These are phyloP conservation scores for Lodderomyces metapsilosis DNA, from an alignment of 1,139 yeast genomes.

Conservation along the genomic window DNA sequence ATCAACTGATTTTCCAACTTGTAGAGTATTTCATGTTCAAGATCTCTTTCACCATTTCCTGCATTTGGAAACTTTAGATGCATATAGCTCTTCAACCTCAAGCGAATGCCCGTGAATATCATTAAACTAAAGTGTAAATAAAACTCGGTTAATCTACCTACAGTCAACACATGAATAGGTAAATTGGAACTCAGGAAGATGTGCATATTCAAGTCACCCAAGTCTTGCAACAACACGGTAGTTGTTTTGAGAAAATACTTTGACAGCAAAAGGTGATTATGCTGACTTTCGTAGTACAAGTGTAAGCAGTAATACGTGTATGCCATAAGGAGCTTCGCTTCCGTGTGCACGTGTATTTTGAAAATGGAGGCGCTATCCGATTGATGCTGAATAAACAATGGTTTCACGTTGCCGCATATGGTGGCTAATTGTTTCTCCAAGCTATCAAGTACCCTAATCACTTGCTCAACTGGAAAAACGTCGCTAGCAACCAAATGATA, in stretches of 20 bases:
- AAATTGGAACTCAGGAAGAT: constrained; percentile 8
- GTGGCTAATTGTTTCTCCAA: constrained; percentile 12
- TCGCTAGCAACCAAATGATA: constrained; percentile 8
- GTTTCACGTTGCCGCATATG: constrained; percentile 9
- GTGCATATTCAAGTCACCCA: constrained; percentile 15
- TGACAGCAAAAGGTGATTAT: constrained; percentile 17
- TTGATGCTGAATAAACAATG: constrained; percentile 6
- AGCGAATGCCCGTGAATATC: constrained; percentile 7
- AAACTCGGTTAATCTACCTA: constrained; percentile 14
- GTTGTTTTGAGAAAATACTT: constrained; percentile 25
- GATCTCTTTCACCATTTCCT: not conserved
- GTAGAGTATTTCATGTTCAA: not conserved
- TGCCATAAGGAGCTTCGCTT: constrained; percentile 17
- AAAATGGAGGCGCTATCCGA: not conserved
- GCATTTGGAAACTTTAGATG: not conserved
- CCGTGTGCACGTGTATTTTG: constrained; percentile 8
- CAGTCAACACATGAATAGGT: constrained; percentile 13
- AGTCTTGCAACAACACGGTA: constrained; percentile 19
- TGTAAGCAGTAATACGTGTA: constrained; percentile 25
- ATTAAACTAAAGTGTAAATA: constrained; percentile 13
- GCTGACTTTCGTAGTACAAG: constrained; percentile 25
- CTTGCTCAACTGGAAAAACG: constrained; percentile 10
- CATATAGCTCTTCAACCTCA: constrained; percentile 9
- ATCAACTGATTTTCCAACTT: constrained; percentile 4
- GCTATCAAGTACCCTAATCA: constrained; percentile 11